A percentile compares a stretch with the other conserved stretches of the same genome.
Conservation (phyloP, 1,284 basidiomycete species). For the Mixia osmundae region DNA sequence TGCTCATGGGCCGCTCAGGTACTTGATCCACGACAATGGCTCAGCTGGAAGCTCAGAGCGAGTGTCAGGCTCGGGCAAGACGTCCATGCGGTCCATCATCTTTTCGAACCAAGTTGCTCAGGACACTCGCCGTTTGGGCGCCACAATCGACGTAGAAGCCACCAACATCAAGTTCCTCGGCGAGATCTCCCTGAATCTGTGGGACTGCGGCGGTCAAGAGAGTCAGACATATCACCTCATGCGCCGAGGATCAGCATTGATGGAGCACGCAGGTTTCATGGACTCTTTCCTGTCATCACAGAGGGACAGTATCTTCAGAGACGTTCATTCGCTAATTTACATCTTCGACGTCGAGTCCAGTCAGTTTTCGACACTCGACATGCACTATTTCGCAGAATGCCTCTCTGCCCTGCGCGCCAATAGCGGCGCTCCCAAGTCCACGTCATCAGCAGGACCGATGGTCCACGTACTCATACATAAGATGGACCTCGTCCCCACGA, state of each 20-base stretch:
- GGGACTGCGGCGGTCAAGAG: constrained; percentile 97
- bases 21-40: no score
- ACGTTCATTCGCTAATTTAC: constrained; percentile 91
- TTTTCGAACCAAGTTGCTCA: constrained; percentile 91
- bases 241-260: neutral
- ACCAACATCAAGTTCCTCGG: constrained; percentile 92
- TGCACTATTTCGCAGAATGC: constrained; percentile 69
- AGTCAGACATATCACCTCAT: constrained; percentile 5
- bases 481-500: constrained; percentile 50
- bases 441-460: constrained; percentile 10
- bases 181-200: constrained; percentile 68
- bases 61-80: constrained; percentile 50
- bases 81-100: constrained; percentile 96
- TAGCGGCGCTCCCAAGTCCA: constrained; percentile 3
- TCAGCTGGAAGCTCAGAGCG: no score
- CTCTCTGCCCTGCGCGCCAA: constrained; percentile 38
- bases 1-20: constrained; percentile 10
- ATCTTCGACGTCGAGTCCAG: constrained; percentile 57
- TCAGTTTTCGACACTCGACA: constrained; percentile 28
- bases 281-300: constrained; percentile 81
- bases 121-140: constrained; percentile 70
- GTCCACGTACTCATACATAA: constrained; percentile 78
- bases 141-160: constrained; percentile 93
- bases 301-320: constrained; percentile 74
- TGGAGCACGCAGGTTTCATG: constrained; percentile 56